Evolutionary conservation across 139 green algal species (phyloP).

Genomic region (Chlorella sp.): DNA sequence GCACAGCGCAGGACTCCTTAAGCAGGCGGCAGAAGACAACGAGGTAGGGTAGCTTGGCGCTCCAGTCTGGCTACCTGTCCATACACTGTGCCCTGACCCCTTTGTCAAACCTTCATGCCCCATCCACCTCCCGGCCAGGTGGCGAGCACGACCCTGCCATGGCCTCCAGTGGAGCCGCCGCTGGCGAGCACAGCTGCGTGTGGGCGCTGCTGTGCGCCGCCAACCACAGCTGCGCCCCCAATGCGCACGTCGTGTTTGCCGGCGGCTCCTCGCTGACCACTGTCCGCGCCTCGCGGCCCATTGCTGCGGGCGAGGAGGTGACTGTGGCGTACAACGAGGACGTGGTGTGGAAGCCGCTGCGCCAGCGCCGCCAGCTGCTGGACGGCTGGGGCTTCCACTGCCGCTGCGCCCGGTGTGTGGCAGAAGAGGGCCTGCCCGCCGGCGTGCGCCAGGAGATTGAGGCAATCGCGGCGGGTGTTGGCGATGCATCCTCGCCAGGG

Average conservation of each 20-base stretch:
- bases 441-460: not conserved
- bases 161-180: not conserved
- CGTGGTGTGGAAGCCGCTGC: not conserved
- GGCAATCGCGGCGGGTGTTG: too few species aligned
- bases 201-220: constrained; percentile 7
- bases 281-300: not conserved
- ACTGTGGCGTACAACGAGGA: not conserved
- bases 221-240: not conserved
- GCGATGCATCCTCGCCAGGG: too few species aligned
- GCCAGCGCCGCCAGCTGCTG: not conserved
- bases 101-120: too few species aligned
- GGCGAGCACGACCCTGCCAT: not conserved
- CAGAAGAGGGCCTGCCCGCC: not conserved
- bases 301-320: not conserved
- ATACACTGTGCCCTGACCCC: too few species aligned
- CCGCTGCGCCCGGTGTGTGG: not conserved
- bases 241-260: not conserved
- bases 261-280: not conserved
- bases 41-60: too few species aligned
- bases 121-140: not conserved
- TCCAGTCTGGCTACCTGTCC: too few species aligned
- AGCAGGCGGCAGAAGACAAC: too few species aligned
- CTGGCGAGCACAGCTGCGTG: not conserved
- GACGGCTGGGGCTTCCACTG: not conserved
- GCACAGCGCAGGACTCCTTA: too few species aligned